Conservation (phyloP, 208 protist species). For the Leptomonas seymouri region DNA sequence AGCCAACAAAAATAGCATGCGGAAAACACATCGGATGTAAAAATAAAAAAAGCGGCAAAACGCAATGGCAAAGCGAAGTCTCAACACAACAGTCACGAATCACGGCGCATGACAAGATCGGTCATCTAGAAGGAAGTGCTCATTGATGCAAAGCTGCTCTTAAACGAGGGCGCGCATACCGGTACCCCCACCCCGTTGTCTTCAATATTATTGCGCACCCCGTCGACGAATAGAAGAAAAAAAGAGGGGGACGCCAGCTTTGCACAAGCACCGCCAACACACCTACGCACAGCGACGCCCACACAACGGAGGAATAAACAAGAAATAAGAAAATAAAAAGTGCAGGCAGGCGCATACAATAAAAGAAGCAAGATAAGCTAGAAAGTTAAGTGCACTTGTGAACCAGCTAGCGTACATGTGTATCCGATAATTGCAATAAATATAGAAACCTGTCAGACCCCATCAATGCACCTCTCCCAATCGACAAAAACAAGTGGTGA, state of each 20-base stretch:
- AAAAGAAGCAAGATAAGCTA: background rate
- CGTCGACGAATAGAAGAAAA: background rate
- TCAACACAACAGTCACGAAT: too few species aligned
- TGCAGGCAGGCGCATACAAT: background rate
- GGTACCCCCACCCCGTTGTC: too few species aligned
- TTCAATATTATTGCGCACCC: too few species aligned
- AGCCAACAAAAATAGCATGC: too few species aligned
- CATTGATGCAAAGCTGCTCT: too few species aligned
- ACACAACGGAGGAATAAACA: background rate
- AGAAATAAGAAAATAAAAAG: slow-evolving; percentile 3
- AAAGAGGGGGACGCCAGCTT: background rate
- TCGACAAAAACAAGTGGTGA: too few species aligned
- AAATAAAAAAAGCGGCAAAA: background rate
- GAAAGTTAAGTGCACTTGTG: background rate
- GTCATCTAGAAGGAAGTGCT: too few species aligned
- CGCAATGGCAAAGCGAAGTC: background rate
- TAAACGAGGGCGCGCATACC: too few species aligned
- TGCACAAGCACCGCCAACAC: background rate
- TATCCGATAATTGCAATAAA: background rate
- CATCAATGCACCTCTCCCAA: too few species aligned
- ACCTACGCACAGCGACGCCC: background rate
- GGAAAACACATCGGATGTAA: too few species aligned
- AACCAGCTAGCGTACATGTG: slow-evolving; percentile 1
- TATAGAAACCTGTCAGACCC: too few species aligned
- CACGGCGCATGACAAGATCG: too few species aligned